Conservation (phyloP, 352 stramenopile genomes). For the Phytophthora lateralis region DNA sequence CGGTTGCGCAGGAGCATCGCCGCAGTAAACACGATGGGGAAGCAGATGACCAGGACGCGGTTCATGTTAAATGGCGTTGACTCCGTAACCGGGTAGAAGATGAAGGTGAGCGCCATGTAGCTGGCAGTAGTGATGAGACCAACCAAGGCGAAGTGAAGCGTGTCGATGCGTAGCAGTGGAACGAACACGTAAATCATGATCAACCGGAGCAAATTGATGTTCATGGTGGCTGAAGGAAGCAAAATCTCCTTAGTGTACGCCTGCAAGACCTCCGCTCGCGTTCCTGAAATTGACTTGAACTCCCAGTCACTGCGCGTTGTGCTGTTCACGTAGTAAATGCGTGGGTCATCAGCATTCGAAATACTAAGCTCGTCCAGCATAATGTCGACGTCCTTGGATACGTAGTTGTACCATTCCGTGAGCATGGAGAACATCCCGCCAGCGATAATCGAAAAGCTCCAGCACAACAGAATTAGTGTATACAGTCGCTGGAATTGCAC, state of each 20-base stretch:
- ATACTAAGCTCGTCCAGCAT: constrained; percentile 68
- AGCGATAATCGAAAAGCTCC: constrained; percentile 74
- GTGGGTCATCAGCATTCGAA: constrained; percentile 26
- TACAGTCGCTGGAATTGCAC: constrained; percentile 80
- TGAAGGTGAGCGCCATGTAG: constrained; percentile 64
- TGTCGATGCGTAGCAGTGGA: constrained; percentile 77
- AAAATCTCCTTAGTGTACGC: constrained; percentile 70
- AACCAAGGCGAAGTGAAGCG: constrained; percentile 67
- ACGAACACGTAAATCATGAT: constrained; percentile 83
- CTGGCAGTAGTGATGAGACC: constrained; percentile 55
- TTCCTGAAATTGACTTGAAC: constrained; percentile 64
- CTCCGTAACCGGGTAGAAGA: constrained; percentile 72
- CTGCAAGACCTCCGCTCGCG: constrained; percentile 59
- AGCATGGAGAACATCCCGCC: constrained; percentile 87
- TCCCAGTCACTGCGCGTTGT: constrained; percentile 49
- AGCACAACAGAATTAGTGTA: constrained; percentile 67
- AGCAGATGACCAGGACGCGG: constrained; percentile 67
- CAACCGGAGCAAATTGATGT: constrained; percentile 78
- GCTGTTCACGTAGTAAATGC: constrained; percentile 69
- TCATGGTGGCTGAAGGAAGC: constrained; percentile 72
- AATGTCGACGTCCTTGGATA: constrained; percentile 68
- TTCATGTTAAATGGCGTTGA: constrained; percentile 72
- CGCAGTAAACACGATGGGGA: constrained; percentile 66
- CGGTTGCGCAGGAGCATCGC: constrained; percentile 78
- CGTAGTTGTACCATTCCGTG: constrained; percentile 81